Evolutionary conservation across 2,329 filamentous ascomycete species (phyloP), one percentile per base, ranked within the genome.

Genomic region (Botryosphaeria agaves): DNA sequence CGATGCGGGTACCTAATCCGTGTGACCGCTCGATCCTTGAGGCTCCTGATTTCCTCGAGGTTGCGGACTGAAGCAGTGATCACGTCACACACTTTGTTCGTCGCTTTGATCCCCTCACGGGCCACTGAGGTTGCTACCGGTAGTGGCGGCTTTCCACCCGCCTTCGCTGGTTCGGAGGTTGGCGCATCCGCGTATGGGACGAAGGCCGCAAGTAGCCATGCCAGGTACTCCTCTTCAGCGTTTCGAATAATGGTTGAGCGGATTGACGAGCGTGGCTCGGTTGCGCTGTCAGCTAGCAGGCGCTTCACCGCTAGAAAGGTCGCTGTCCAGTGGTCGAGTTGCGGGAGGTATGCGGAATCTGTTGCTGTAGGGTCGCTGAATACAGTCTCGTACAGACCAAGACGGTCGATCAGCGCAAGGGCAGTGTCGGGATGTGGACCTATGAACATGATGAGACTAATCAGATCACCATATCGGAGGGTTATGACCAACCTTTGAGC

Each of bases 201-300:
- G 15, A 91, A 52, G 4, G 82, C 74, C 2, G 75, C 71, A 14
- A 91, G 62, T 12, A 79, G 59, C 84, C 85, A 94, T 5, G 76
- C 69, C 26, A 76, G 59, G 48, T 79, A 85, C n/a, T 54, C 48
- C 12, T 76, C 76, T 30, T 80, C 71, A 0, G 68, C 55, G 31
- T 72, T 69, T 9, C 62, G 64, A 7, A 84, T 52, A 2, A 91
- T 61, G 2, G 36, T 45, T 6, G 42, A 29, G 5, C 39, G 18
- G 6, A 50, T 42, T 12, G 21, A 23, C 4, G 3, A 35, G 7
- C 4, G 4, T 4, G 12, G 21, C 4, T 61, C 59, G 11, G 43
- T 42, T 14, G 55, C 4, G 9, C 9, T 12, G 7, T 23, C 21
- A 4, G 21, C 21, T 12, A 7, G 34, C 7, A 42, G 19, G 16